Conservation (phyloP, 768 basidiomycete species). For the Trametes elegans region DNA sequence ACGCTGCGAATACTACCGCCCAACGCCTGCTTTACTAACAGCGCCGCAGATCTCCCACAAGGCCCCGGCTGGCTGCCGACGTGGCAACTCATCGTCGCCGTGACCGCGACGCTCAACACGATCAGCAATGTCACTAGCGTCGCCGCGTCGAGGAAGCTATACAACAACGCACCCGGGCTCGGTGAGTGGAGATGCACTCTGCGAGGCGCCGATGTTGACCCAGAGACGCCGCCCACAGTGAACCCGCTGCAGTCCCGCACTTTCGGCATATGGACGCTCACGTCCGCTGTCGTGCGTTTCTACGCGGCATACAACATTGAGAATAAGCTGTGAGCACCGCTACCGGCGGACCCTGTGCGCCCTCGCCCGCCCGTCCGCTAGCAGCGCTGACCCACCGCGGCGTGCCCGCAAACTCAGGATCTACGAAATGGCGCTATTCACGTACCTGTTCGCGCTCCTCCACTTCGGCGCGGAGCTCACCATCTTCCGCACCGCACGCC, state of each 20-base stretch:
- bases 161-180: slow-evolving; percentile 45
- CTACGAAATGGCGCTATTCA: slow-evolving; percentile 85
- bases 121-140: slow-evolving; percentile 79
- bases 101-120: slow-evolving; percentile 81
- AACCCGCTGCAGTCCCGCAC: slow-evolving; percentile 85
- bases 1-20: not conserved
- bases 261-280: slow-evolving; percentile 90
- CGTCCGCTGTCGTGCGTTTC: slow-evolving; percentile 75
- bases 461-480: slow-evolving; percentile 88
- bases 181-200: too few relatives aligned
- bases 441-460: slow-evolving; percentile 86
- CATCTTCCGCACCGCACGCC: slow-evolving; percentile 73
- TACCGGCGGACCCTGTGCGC: too few relatives aligned
- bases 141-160: slow-evolving; percentile 75
- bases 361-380: too few relatives aligned
- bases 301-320: slow-evolving; percentile 91
- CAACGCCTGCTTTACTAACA: not conserved
- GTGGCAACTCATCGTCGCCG: slow-evolving; percentile 85
- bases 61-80: slow-evolving; percentile 71
- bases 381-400: not conserved
- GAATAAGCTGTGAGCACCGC: slow-evolving; percentile 62
- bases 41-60: slow-evolving; percentile 48
- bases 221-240: too few relatives aligned
- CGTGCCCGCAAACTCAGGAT: slow-evolving; percentile 49
- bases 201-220: too few relatives aligned